Base-by-base conservation (phyloP, 176 grass and related monocot species). In the Puccinellia tenuiflora region DNA sequence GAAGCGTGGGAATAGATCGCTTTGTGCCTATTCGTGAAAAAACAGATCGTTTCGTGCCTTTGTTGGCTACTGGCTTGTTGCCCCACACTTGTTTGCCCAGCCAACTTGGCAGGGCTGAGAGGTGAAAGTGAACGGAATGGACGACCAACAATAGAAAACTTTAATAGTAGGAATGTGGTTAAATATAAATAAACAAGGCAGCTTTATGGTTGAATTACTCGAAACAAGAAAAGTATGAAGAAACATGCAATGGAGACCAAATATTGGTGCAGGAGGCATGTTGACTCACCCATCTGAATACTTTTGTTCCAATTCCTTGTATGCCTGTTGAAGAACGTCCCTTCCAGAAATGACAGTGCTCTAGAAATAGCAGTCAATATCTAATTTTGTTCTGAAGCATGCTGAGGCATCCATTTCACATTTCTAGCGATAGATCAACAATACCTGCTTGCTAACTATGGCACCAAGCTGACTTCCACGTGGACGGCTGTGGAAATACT, bases 381-480 rank as follows among this genome's bases (percentile, higher is more conserved):
- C 34, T 5, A 8, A 50, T 62, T 81, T 81, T 10, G 29, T 61
- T 73, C 59, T 5, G 45, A 30, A 10, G 45, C 31, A 22, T 22
- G 25, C 5, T 37, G 50, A 5, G 2, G 30, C 30, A 76, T 42
- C 29, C 21, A 39, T 66, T 61, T 78, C 20, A 72, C 78, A 5
- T 52, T 70, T 81, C 5, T 4, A 63, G 75, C 30, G 63, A 83
- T 52, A 61, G 2, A 74, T 75, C 22, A 65, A 76, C 59, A 88
- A 64, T 46, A 98, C 96, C 96, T 95, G 96, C 76, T 98, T 91
- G 92, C 96, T 98, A 43, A 88, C 90, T 50, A 91, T 86, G 62
- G 96, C 96, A 84, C 92, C 96, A 87, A 98, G 96, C 73, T 98
- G 96, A 81, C 96, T 98, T 76, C 92, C 92, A 83, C 81, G 88